These are phyloP conservation scores for Starmerella vitae DNA, from an alignment of 805 yeast species.

Conservation along the genomic window DNA sequence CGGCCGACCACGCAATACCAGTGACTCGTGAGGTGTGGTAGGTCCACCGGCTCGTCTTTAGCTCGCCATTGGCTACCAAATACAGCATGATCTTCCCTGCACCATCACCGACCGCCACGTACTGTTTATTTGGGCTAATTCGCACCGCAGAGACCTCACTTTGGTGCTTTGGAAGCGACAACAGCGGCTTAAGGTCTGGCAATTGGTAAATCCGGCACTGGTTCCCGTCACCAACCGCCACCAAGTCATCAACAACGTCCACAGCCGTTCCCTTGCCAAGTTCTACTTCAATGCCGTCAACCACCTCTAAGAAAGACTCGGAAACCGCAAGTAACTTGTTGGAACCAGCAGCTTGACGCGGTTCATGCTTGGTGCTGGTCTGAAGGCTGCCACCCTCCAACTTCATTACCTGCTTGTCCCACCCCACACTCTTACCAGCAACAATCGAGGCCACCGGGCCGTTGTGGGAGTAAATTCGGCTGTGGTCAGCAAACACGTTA, in stretches of 20 bases:
- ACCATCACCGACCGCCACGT: constrained; percentile 72
- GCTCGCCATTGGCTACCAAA: constrained; percentile 37
- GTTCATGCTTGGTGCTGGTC: constrained; percentile 33
- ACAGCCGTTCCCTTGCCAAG: constrained; percentile 23
- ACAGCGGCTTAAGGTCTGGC: constrained; percentile 24
- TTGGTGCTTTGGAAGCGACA: constrained; percentile 36
- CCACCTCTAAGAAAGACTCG: constrained; percentile 32
- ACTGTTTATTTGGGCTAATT: constrained; percentile 56
- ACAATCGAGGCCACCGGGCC: constrained; percentile 53
- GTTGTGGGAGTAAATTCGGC: constrained; percentile 36
- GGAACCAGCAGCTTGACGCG: constrained; percentile 32
- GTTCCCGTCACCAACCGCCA: constrained; percentile 40
- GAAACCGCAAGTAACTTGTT: constrained; percentile 35
- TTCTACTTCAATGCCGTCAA: constrained; percentile 16
- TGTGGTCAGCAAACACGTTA: constrained; percentile 35
- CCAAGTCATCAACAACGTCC: constrained; percentile 26
- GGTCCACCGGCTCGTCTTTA: constrained; percentile 81
- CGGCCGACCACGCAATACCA: constrained; percentile 65
- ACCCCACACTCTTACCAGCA: constrained; percentile 44
- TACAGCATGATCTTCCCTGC: constrained; percentile 77
- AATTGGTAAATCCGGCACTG: constrained; percentile 33
- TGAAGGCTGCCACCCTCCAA: constrained; percentile 28
- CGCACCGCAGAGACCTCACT: constrained; percentile 50
- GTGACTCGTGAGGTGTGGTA: constrained; percentile 79
- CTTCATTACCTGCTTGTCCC: constrained; percentile 69